Conservation (phyloP, 2,329 filamentous ascomycete genomes). For the Epichloe gansuensis region DNA sequence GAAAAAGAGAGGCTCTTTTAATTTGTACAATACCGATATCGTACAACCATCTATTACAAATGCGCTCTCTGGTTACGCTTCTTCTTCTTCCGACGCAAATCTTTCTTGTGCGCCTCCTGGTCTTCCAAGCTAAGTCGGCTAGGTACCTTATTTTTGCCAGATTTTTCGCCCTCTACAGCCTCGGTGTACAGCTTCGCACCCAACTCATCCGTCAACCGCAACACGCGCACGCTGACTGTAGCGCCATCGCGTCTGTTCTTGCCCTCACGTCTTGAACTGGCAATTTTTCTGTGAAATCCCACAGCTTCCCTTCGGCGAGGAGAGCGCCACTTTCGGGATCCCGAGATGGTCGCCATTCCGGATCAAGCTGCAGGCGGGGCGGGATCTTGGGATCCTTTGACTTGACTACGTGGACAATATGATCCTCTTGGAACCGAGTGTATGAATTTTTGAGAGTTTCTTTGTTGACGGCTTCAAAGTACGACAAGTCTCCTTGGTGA, state of each 20-base stretch:
- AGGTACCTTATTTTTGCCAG: slow-evolving; percentile 24
- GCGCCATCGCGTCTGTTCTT: slow-evolving; percentile 93
- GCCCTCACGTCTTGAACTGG: slow-evolving; percentile 70
- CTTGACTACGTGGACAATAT: slow-evolving; percentile 67
- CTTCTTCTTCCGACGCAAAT: slow-evolving; percentile 34
- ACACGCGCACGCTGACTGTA: slow-evolving; percentile 72
- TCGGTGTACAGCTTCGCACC: slow-evolving; percentile 58
- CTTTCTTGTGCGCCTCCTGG: slow-evolving; percentile 29
- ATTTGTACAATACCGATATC: neutral
- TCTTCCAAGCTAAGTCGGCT: slow-evolving; percentile 40
- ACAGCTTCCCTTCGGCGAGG: slow-evolving; percentile 61
- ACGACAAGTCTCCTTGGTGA: slow-evolving; percentile 91
- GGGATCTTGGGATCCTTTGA: slow-evolving; percentile 51
- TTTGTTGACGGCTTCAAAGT: slow-evolving; percentile 98
- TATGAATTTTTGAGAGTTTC: slow-evolving; percentile 94
- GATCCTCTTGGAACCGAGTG: slow-evolving; percentile 76
- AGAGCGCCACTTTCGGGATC: slow-evolving; percentile 50
- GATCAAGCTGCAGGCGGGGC: slow-evolving; percentile 54
- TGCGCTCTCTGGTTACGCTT: slow-evolving; percentile 39
- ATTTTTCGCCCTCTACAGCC: slow-evolving; percentile 27
- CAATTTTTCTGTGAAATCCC: slow-evolving; percentile 90
- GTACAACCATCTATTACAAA: slow-evolving; percentile 23
- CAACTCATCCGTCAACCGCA: slow-evolving; percentile 63
- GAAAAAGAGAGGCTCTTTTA: neutral
- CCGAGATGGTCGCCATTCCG: slow-evolving; percentile 62